Conservation (phyloP, 768 basidiomycete species). For the Fistulinella prunicolor region DNA sequence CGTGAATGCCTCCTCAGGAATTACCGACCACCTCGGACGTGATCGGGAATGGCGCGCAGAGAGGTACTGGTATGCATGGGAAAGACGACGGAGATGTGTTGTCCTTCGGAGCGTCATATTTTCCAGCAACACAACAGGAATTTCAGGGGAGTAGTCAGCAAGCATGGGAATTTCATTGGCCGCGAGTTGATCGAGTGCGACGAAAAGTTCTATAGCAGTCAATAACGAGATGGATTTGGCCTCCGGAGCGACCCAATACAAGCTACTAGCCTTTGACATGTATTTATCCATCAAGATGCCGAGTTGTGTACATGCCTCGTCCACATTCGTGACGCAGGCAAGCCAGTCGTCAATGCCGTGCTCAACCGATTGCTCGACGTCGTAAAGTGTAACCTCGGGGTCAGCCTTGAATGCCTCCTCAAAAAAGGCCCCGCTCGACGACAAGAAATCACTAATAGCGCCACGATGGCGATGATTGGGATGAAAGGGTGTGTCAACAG, state of each 20-base stretch:
- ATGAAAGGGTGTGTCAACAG: neutral
- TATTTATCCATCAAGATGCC: neutral
- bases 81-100: no score
- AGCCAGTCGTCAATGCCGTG: neutral
- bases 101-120: no score
- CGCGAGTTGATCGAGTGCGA: neutral
- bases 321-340: neutral
- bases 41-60: neutral
- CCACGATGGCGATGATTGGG: neutral
- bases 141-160: no score
- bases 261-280: neutral
- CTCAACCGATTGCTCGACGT: neutral
- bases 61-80: no score
- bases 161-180: no score
- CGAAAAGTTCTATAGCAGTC: neutral
- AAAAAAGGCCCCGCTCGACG: neutral
- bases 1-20: neutral
- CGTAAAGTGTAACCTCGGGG: neutral
- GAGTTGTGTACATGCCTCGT: neutral
- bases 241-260: neutral
- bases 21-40: neutral
- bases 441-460: neutral
- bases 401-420: neutral
- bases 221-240: neutral
- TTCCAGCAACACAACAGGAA: no score